Percentiles rank a stretch among this genome's conserved stretches.
Evolutionary conservation across 345 rosid species (phyloP).

Genomic region (Populus deltoides): DNA sequence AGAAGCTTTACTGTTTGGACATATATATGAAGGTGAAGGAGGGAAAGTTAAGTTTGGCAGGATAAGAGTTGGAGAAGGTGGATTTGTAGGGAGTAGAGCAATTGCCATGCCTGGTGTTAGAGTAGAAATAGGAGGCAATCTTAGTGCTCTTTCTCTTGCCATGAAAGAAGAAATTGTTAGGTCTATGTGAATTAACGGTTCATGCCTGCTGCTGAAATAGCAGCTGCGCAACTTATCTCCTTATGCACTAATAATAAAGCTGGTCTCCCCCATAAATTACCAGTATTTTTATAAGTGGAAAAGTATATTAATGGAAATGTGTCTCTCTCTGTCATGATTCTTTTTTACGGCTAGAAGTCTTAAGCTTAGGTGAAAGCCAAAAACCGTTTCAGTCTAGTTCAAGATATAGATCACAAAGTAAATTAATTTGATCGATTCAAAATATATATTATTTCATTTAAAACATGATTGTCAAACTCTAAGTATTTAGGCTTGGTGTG

Average conservation of each 20-base stretch:
- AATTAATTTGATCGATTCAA: no score
- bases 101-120: slow-evolving; percentile 57
- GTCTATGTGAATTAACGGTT: slow-evolving; percentile 4
- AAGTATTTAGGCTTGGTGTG: accelerated
- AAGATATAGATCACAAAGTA: no score
- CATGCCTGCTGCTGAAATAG: neutral
- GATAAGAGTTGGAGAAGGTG: slow-evolving; percentile 45
- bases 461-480: no score
- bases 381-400: no score
- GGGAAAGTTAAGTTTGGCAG: slow-evolving; percentile 60
- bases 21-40: slow-evolving; percentile 58
- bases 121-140: slow-evolving; percentile 49
- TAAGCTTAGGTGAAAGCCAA: no score
- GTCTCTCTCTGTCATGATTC: no score
- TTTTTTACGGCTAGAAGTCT: no score
- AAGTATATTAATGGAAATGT: neutral
- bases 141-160: slow-evolving; percentile 47
- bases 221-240: no score
- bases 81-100: slow-evolving; percentile 54
- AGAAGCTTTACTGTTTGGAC: slow-evolving; percentile 61
- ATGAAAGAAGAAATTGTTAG: slow-evolving; percentile 57
- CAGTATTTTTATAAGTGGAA: neutral
- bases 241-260: no score
- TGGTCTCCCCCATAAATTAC: neutral
- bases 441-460: no score